These are phyloP conservation scores for Oxytropis ochrocephala DNA, from an alignment of 306 rosid genomes.

Conservation along the genomic window DNA sequence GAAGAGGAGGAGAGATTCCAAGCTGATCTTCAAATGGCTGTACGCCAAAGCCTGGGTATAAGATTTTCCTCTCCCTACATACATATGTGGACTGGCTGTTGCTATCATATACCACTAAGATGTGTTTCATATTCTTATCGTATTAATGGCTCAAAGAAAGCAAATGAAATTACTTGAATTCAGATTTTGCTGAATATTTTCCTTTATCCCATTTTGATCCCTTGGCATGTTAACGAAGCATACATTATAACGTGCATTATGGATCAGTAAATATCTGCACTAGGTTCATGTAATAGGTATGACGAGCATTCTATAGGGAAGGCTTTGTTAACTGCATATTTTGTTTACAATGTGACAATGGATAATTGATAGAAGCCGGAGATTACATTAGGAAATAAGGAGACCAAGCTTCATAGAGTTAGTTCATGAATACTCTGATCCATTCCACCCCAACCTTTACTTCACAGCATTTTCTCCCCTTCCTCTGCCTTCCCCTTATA, in stretches of 20 bases:
- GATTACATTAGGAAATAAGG: neutral
- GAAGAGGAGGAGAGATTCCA: conserved; percentile 92
- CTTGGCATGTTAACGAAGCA: neutral
- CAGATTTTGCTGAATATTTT: neutral
- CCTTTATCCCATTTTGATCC: neutral
- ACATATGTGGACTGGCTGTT: neutral
- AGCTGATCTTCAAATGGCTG: conserved; percentile 86
- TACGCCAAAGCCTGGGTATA: conserved; percentile 91
- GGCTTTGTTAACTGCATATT: conserved; percentile 5
- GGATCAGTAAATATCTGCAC: neutral
- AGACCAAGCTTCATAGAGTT: neutral
- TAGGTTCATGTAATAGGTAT: neutral
- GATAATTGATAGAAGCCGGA: neutral
- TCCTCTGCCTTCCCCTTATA: neutral
- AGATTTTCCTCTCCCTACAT: neutral
- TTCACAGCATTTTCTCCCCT: neutral
- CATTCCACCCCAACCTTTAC: neutral
- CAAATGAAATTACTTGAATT: neutral
- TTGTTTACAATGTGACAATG: neutral
- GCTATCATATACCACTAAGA: neutral
- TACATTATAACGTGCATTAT: neutral
- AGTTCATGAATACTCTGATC: neutral
- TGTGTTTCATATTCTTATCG: neutral
- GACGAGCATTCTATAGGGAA: neutral
- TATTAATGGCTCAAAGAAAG: too few relatives aligned